Evolutionary conservation across 305 asterid species (phyloP), one percentile per base, ranked within the genome.

Genomic region (Solanum hybrid): DNA sequence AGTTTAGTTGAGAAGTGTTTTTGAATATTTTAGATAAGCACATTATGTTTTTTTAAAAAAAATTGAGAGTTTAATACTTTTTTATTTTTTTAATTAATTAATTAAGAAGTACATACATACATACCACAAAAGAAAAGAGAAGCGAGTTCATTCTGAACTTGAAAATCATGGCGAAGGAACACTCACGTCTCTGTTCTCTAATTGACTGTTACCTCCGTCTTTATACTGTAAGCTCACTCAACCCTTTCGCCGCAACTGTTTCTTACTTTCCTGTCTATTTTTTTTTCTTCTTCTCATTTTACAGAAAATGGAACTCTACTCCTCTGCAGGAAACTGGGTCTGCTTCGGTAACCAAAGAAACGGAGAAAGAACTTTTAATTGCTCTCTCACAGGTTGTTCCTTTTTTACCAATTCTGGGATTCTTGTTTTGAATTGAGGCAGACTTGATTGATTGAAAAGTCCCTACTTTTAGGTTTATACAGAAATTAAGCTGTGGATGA

Each of bases 321-420:
- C 42, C 11, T 79, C 77, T 88, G 89, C 94, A 95, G 98, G 95
- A 93, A 87, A 79, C 90, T 89, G 90, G 87, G 31, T 79, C 91
- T 81, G 85, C 40, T 92, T 51, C 91, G 37, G 80, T 93, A 78
- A 93, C 94, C 57, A 93, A 93, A 76, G 94, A 92, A 93, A 89
- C 71, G 51, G 96, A 92, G 64, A 95, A 92, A 61, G 90, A 92
- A 28, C 92, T 96, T 73, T 94, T 96, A 89, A 92, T 95, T 75
- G 91, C 95, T 86, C 96, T 97, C 71, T 97, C 98, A 46, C 93
- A 95, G 96, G 99, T 57, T 71, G 29, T 78, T 71, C 85, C 36
- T 81, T 81, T 81, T 39, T 80, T 81, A 81, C 69, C 69, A 81
- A 76, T 33, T 33, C 13, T 39, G 35, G 67, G n/a, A 12, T 6